Percentiles rank a stretch among this genome's conserved stretches.
Evolutionary conservation across 2,329 filamentous ascomycete species (phyloP).

Genomic region (Hymenoscyphus linearis): DNA sequence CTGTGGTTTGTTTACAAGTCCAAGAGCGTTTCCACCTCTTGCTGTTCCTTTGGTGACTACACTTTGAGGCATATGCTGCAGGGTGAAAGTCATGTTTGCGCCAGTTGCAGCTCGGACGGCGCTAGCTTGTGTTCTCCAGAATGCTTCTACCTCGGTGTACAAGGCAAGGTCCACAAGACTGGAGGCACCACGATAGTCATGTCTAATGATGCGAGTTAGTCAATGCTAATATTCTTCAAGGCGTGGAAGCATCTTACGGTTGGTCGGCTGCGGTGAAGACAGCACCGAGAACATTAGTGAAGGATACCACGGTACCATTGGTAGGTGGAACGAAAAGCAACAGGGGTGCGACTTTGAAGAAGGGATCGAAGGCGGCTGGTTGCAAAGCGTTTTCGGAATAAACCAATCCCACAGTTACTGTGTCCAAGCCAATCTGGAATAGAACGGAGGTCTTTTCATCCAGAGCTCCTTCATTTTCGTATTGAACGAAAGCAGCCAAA

Average conservation of each 20-base stretch:
- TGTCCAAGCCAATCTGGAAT: conserved; percentile 1
- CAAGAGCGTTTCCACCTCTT: conserved; percentile 10
- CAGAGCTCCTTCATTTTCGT: conserved; percentile 3
- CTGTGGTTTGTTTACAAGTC: neutral
- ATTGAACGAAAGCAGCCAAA: conserved; percentile 6
- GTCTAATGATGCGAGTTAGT: conserved; percentile 2
- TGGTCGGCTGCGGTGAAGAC: neutral
- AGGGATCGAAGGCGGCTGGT: conserved; percentile 2
- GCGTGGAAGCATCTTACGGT: neutral
- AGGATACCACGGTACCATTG: conserved; percentile 4
- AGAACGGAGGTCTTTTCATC: neutral
- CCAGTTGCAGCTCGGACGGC: conserved; percentile 5
- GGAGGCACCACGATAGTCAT: conserved; percentile 8
- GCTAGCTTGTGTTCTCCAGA: conserved; percentile 8
- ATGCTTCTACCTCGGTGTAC: conserved; percentile 5
- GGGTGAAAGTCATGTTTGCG: conserved; percentile 8
- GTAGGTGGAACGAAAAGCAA: neutral
- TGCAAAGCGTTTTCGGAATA: neutral
- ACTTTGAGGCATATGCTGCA: conserved; percentile 6
- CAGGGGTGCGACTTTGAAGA: neutral
- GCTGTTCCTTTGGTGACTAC: conserved; percentile 4
- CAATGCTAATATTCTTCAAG: neutral
- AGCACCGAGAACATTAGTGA: conserved; percentile 1
- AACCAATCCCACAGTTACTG: neutral
- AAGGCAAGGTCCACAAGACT: conserved; percentile 2